These are phyloP conservation scores for Salix caprea DNA, from an alignment of 345 rosid species.

Conservation along the genomic window DNA sequence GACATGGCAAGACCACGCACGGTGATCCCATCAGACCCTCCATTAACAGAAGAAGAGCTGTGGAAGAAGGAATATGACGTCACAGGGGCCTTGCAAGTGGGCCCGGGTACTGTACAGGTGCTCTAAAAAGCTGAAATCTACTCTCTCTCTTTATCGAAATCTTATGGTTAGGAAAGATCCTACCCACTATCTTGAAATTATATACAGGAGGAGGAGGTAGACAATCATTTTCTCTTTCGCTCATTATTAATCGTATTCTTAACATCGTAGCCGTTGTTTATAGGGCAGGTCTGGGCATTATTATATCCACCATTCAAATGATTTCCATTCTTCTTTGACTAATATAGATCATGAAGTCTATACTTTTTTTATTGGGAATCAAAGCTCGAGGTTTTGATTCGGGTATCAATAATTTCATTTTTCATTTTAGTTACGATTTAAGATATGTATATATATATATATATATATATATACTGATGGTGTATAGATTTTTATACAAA, in stretches of 20 bases:
- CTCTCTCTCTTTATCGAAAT: not conserved
- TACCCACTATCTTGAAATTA: not conserved
- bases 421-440: no score
- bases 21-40: not conserved
- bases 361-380: not conserved
- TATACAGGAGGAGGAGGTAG: not conserved
- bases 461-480: no score
- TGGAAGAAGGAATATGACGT: slow-evolving; percentile 20
- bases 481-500: no score
- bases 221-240: not conserved
- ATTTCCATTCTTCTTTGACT: not conserved
- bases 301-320: not conserved
- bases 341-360: not conserved
- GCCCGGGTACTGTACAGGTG: slow-evolving; percentile 28
- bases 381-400: not conserved
- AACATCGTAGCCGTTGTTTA: not conserved
- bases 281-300: not conserved
- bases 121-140: slow-evolving; percentile 40
- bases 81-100: slow-evolving; percentile 25
- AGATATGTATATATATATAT: no score
- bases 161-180: slow-evolving; percentile 12
- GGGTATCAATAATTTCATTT: no score
- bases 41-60: not conserved
- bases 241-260: not conserved
- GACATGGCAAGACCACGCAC: not conserved